Percentiles rank a stretch among this genome's conserved stretches.
phyloP scores from a whole-genome alignment of 768 basidiomycete genomes.

The Saitozyma podzolica region DNA sequence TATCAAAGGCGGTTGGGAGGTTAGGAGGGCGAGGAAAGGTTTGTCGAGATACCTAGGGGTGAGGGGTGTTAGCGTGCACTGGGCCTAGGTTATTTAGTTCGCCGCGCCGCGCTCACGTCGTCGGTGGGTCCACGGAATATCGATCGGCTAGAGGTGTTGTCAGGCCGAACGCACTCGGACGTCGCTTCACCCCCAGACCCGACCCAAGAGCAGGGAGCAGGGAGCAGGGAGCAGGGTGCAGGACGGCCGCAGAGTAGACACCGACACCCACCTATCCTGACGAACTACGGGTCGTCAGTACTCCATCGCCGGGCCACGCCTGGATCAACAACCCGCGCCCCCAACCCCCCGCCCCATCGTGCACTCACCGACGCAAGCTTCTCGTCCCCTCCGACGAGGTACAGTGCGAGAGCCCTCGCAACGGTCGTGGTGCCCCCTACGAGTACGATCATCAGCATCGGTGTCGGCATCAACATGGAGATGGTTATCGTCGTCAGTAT shows the following conservation, averaged over 20 bases:
- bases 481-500: no score
- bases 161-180: conserved; percentile 21
- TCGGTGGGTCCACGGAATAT: conserved; percentile 44
- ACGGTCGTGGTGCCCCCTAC: conserved; percentile 40
- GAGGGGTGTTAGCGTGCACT: no score
- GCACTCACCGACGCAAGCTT: no score
- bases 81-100: no score
- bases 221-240: background rate
- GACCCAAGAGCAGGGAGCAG: background rate
- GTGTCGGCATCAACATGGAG: no score
- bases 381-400: conserved; percentile 11
- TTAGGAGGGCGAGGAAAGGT: conserved; percentile 34
- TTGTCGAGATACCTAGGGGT: conserved; percentile 32
- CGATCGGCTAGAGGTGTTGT: conserved; percentile 31
- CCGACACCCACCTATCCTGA: no score
- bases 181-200: background rate
- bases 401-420: conserved; percentile 22
- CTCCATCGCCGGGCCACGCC: no score
- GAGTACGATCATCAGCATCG: conserved; percentile 13
- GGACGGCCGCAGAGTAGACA: no score
- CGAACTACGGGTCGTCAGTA: no score
- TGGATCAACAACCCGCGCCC: no score
- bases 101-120: conserved; percentile 35
- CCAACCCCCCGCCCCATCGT: no score
- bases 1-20: conserved; percentile 10